phyloP scores from a whole-genome alignment of 2,329 filamentous ascomycete genomes.

The Ilyonectria sp. region DNA sequence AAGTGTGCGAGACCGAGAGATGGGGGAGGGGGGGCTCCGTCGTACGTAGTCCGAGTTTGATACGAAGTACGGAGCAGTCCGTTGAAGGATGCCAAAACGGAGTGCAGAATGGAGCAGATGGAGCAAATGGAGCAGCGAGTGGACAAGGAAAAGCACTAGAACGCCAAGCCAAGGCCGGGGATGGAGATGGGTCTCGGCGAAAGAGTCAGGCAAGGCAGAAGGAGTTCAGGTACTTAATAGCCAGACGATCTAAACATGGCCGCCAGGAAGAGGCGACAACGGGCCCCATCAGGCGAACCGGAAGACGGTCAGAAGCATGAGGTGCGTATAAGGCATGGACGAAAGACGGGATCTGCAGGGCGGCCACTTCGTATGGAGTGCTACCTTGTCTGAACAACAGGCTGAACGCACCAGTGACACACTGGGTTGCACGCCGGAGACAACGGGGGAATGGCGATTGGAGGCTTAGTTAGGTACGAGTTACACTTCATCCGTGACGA shows the following conservation, averaged over 20 bases:
- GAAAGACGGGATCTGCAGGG: not conserved
- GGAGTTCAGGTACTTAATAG: slow-evolving; percentile 16
- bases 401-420: not conserved
- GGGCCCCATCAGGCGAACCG: slow-evolving; percentile 16
- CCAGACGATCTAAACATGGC: slow-evolving; percentile 7
- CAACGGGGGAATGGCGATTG: not conserved
- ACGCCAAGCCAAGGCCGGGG: slow-evolving; percentile 12
- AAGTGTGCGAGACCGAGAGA: slow-evolving; percentile 1
- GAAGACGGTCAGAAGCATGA: slow-evolving; percentile 17
- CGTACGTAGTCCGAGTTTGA: not conserved
- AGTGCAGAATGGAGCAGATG: slow-evolving; percentile 4
- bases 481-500: not conserved
- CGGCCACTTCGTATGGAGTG: not conserved
- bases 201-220: slow-evolving; percentile 18
- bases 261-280: slow-evolving; percentile 17
- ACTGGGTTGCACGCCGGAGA: not conserved
- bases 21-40: slow-evolving; percentile 3
- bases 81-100: slow-evolving; percentile 14
- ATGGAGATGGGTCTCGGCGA: slow-evolving; percentile 12
- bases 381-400: not conserved
- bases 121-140: not conserved
- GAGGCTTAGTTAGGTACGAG: not conserved
- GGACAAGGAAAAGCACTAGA: slow-evolving; percentile 23
- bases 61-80: not conserved
- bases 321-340: slow-evolving; percentile 5